A percentile compares a stretch with the other conserved stretches of the same genome.
These are phyloP conservation scores for Orbilia brochopaga DNA, from an alignment of 2,329 filamentous ascomycete genomes.

Conservation along the genomic window DNA sequence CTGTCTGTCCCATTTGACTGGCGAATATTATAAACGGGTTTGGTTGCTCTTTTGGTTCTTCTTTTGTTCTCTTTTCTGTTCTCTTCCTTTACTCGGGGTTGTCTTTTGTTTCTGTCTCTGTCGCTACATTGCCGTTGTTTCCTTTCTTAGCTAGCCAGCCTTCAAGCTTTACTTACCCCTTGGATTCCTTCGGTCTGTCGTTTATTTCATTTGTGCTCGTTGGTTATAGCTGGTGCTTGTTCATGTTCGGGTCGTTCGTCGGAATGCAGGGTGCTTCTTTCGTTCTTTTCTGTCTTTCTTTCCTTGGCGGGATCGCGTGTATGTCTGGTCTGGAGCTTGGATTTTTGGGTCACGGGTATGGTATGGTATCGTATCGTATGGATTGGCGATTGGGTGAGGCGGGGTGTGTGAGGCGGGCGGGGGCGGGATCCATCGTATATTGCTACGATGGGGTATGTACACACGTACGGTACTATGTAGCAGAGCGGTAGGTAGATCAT, in stretches of 20 bases:
- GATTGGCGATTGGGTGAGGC: too few species aligned
- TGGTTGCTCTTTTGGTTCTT: background rate
- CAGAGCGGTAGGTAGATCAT: too few species aligned
- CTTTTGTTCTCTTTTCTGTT: background rate
- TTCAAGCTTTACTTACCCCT: background rate
- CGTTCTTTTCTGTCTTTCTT: background rate
- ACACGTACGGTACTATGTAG: too few species aligned
- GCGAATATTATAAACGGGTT: conserved; percentile 8
- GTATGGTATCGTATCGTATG: too few species aligned
- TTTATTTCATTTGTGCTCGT: conserved; percentile 5
- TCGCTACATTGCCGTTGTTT: conserved; percentile 2
- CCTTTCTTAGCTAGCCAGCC: conserved; percentile 18
- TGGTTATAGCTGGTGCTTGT: background rate
- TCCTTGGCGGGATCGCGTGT: background rate
- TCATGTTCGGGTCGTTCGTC: background rate
- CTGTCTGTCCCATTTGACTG: conserved; percentile 7
- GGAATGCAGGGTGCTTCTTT: conserved; percentile 7
- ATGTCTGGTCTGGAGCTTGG: too few species aligned
- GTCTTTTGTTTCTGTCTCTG: conserved; percentile 1
- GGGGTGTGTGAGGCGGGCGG: too few species aligned
- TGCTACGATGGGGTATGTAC: too few species aligned
- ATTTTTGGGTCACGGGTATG: too few species aligned
- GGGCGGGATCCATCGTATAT: too few species aligned
- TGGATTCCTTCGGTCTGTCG: background rate
- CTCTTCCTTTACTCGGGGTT: background rate